Conservation (phyloP, 2,329 filamentous ascomycete genomes). For the Chrysoporthe austroafricana region DNA sequence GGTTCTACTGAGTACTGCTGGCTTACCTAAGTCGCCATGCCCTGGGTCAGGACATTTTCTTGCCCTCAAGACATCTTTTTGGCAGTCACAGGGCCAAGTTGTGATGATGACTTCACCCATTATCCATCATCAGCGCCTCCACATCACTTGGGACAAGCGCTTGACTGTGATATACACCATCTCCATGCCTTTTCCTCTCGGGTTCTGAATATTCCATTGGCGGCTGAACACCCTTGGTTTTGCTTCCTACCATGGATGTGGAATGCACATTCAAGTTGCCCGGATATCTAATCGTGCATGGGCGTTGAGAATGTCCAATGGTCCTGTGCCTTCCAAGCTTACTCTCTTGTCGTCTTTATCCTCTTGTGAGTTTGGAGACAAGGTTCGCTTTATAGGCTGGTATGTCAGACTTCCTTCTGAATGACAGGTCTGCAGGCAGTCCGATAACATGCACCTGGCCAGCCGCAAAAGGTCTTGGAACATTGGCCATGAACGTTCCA, state of each 20-base stretch:
- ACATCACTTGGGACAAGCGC: background rate
- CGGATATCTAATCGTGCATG: slow-evolving; percentile 5
- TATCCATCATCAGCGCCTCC: background rate
- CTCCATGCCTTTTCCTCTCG: background rate
- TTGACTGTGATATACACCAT: background rate
- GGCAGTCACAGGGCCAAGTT: background rate
- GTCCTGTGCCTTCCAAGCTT: slow-evolving; percentile 66
- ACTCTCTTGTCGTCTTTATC: slow-evolving; percentile 68
- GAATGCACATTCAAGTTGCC: background rate
- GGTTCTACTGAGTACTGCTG: background rate
- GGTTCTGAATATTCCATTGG: too few relatives aligned
- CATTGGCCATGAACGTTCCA: background rate
- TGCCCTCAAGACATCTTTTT: too few relatives aligned
- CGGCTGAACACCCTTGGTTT: background rate
- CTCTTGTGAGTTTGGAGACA: slow-evolving; percentile 60
- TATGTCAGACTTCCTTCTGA: slow-evolving; percentile 50
- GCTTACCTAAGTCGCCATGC: slow-evolving; percentile 3
- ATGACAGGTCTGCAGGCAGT: background rate
- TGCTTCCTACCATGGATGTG: slow-evolving; percentile 19
- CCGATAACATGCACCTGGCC: background rate
- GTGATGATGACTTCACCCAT: background rate
- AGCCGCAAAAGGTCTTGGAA: slow-evolving; percentile 9
- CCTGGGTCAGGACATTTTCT: too few relatives aligned
- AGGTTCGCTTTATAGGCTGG: slow-evolving; percentile 93
- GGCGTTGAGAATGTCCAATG: slow-evolving; percentile 50